These are phyloP conservation scores for Aphanomyces astaci DNA, from an alignment of 352 stramenopile genomes.

Conservation along the genomic window DNA sequence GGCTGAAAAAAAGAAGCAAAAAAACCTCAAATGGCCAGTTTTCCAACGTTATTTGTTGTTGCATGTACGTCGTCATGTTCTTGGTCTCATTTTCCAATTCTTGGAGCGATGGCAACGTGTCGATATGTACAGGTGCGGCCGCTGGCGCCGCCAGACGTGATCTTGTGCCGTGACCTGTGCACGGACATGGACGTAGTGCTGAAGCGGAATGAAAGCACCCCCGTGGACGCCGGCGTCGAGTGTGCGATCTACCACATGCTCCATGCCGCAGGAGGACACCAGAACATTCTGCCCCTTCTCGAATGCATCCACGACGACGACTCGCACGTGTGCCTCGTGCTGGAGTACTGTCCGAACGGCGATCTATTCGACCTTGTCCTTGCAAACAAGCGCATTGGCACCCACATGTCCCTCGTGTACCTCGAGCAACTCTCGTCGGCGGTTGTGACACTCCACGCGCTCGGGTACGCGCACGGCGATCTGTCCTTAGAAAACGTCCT, in stretches of 20 bases:
- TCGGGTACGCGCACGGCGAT: slow-evolving; percentile 50
- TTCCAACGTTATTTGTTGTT: neutral
- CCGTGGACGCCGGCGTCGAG: neutral
- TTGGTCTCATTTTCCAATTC: neutral
- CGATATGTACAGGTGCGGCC: neutral
- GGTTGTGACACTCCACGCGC: slow-evolving; percentile 42
- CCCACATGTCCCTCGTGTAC: slow-evolving; percentile 29
- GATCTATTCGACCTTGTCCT: slow-evolving; percentile 46
- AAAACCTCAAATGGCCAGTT: neutral
- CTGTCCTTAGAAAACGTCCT: slow-evolving; percentile 64
- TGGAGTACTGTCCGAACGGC: slow-evolving; percentile 56
- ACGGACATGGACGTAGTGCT: neutral
- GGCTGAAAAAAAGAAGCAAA: neutral
- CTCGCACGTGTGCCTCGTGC: slow-evolving; percentile 36
- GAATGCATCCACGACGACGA: neutral
- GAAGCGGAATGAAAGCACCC: neutral
- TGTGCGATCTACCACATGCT: neutral
- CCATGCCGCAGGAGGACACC: neutral
- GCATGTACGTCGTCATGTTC: neutral
- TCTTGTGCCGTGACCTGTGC: slow-evolving; percentile 12
- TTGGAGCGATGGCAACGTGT: neutral
- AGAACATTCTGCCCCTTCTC: neutral
- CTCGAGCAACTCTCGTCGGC: slow-evolving; percentile 45
- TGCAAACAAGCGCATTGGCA: slow-evolving; percentile 21
- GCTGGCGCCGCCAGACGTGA: neutral